Base-by-base conservation (phyloP, 2,329 filamentous ascomycete genomes). In the Fusarium coicis region DNA sequence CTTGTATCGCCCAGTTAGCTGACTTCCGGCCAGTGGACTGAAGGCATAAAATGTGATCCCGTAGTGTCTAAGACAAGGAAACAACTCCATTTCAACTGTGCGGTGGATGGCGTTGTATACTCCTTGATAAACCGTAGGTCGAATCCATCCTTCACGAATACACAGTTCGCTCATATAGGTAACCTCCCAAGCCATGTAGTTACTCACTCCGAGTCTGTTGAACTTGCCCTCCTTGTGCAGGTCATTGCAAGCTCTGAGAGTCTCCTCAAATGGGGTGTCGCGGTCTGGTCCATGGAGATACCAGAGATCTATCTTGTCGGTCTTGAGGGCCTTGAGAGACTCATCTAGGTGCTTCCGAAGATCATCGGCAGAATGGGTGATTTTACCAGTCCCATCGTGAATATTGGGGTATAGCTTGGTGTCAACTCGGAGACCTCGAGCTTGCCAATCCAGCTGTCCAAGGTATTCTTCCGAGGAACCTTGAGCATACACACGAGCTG, bases 151-250 rank as follows among this genome's bases (percentile, higher is more conserved):
- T 73, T 90, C 87, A 80, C 90, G 87, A 63, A 90, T 89, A 82
- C 90, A 93, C 43, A 91, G 88, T 73, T 91, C 89, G 54, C 90
- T 90, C 12, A 94, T 87, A 80, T 95, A 92, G 0, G 93, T 93
- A 10, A 95, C 91, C 78, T 95, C 93, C 82, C 92, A 95, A 2
- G 93, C 89, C 0, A 92, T 91, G 76, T 89, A 95, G 80, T 95
- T 95, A 73, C 87, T 90, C 52, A 95, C 80, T 4, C 92, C 93
- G 7, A 95, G 83, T 56, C 89, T 86, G n/a, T 92, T 88, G 76
- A 96, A 95, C 76, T 93, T 93, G 39, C 93, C 92, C 21, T 77
- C 86, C 77, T 91, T 90, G 83, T 94, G 90, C 50, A 95, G 80
- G 77, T 93, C 87, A 79, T 95, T 88, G 58, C 92, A 86, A 9